Conservation (phyloP, 495 filamentous ascomycete species). For the Xylaria flabelliformis region DNA sequence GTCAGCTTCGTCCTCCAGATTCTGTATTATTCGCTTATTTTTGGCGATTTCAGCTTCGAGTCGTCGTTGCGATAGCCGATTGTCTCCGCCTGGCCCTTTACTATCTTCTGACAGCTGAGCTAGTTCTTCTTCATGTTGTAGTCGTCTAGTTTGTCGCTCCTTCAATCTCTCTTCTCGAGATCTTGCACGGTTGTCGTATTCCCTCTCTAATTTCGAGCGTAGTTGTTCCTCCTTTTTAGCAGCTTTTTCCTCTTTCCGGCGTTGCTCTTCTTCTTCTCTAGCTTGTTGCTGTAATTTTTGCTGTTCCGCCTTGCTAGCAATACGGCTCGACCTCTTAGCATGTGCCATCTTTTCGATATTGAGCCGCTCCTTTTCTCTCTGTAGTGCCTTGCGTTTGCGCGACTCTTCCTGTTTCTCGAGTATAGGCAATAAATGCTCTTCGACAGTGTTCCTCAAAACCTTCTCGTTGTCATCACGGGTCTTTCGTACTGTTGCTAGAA, state of each 20-base stretch:
- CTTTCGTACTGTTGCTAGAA: slow-evolving; percentile 72
- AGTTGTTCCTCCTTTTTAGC: slow-evolving; percentile 72
- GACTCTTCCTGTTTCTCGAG: slow-evolving; percentile 83
- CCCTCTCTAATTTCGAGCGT: slow-evolving; percentile 70
- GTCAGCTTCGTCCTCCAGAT: slow-evolving; percentile 74
- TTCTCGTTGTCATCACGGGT: slow-evolving; percentile 85
- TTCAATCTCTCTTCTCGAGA: slow-evolving; percentile 83
- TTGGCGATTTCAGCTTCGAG: slow-evolving; percentile 78
- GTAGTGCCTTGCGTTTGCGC: slow-evolving; percentile 69
- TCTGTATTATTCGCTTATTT: slow-evolving; percentile 73
- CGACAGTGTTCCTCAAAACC: slow-evolving; percentile 68
- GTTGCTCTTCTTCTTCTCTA: slow-evolving; percentile 74
- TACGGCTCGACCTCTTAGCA: slow-evolving; percentile 88
- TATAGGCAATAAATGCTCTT: slow-evolving; percentile 78
- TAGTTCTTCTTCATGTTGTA: slow-evolving; percentile 82
- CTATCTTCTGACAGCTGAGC: slow-evolving; percentile 78
- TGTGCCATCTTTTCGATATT: slow-evolving; percentile 85
- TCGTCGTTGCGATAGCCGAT: slow-evolving; percentile 77
- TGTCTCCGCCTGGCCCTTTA: slow-evolving; percentile 66
- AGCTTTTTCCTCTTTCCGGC: slow-evolving; percentile 66
- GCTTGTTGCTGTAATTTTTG: slow-evolving; percentile 75
- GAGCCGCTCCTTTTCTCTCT: slow-evolving; percentile 79
- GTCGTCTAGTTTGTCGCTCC: slow-evolving; percentile 81
- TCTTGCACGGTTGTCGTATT: slow-evolving; percentile 80
- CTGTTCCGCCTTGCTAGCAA: slow-evolving; percentile 80